phyloP scores from a whole-genome alignment of 768 basidiomycete genomes.

The Trametes villosa region DNA sequence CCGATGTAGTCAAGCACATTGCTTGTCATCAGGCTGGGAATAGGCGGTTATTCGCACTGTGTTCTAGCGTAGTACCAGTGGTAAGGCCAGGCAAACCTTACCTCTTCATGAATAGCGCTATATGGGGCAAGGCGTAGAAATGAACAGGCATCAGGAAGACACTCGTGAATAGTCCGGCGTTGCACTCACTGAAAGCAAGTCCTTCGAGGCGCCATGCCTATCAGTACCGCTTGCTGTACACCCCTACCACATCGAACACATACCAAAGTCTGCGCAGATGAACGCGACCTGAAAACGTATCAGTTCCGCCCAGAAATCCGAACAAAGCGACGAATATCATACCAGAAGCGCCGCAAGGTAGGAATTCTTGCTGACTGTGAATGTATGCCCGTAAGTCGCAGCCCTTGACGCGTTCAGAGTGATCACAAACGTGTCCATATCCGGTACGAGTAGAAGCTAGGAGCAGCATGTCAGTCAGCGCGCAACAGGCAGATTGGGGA shows the following conservation, averaged over 20 bases:
- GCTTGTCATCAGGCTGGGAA: constrained; percentile 8
- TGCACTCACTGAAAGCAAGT: constrained; percentile 5
- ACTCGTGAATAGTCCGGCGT: too few species aligned
- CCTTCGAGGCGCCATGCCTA: background rate
- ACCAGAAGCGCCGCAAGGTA: constrained; percentile 4
- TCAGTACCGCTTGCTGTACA: background rate
- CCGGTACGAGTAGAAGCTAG: constrained; percentile 16
- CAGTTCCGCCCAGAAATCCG: background rate
- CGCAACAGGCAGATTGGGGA: too few species aligned
- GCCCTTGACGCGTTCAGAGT: too few species aligned
- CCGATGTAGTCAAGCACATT: constrained; percentile 8
- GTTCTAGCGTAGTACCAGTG: background rate
- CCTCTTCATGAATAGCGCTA: constrained; percentile 17
- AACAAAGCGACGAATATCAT: background rate
- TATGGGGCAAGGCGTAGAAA: background rate
- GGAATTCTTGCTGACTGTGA: constrained; percentile 10
- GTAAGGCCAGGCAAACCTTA: background rate
- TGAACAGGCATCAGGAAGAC: too few species aligned
- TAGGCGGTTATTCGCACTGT: background rate
- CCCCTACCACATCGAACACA: background rate
- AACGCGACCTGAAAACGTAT: background rate
- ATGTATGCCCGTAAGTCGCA: too few species aligned
- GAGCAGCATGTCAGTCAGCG: background rate
- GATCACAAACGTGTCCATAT: constrained; percentile 20
- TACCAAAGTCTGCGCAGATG: constrained; percentile 5